Evolutionary conservation across 306 rosid genomes (phyloP), one percentile per base, ranked within the genome.

Genomic region (Hippophae rhamnoides): DNA sequence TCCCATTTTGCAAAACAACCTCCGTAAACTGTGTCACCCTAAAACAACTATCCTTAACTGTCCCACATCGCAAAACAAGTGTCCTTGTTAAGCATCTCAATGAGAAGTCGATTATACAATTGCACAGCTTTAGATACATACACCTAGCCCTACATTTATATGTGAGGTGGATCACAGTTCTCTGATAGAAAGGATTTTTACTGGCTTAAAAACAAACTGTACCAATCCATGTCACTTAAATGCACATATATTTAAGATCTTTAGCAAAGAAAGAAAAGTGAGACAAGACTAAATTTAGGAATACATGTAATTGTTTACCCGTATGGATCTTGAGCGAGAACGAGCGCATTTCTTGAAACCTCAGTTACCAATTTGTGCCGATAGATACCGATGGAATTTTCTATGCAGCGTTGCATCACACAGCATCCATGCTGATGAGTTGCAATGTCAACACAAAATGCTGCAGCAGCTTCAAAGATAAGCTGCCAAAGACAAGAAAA

Each of bases 381-480:
- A 73, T 67, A 57, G 18, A 56, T 78, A 48, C 89, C 93, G 1
- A 26, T 47, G 13, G 95, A 75, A 52, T 66, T 49, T 43, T 73
- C 73, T 58, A 84, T 78, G 80, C 95, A 87, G 45, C 81, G 70
- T 82, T 87, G 92, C 72, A 87, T 57, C 4, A 84, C 87, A 62
- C 93, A 84, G 41, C 95, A 87, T 48, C 95, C 95, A 74, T 87
- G 92, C 55, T 65, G 79, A 69, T 87, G 86, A 69, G 89, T 87
- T 57, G 89, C 86, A 69, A 87, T 73, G 18, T 82, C 80, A 45
- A 72, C 63, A 63, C 81, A 79, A 54, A 58, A 78, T 76, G 68
- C 75, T n/a, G 70, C 74, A 41, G 85, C 89, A 65, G 89, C 85
- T 42, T 79, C 67, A 63, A 79, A 84, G 43, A 87, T 84, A 49